Conservation (phyloP, 2,329 filamentous ascomycete genomes). For the Xylariaceae sp. region DNA sequence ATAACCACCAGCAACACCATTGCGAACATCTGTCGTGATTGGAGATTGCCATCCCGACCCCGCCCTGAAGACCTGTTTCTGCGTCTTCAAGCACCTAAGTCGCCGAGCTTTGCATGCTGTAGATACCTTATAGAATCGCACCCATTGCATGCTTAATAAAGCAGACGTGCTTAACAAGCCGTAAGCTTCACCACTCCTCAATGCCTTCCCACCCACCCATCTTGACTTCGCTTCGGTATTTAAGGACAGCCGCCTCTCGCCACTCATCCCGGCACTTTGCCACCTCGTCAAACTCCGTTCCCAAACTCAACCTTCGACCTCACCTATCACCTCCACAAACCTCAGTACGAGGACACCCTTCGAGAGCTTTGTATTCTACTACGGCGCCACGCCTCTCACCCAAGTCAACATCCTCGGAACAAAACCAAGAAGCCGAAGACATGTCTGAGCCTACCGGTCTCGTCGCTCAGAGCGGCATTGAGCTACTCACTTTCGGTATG, state of each 20-base stretch:
- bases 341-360: background rate
- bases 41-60: too few species aligned
- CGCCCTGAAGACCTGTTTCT: too few species aligned
- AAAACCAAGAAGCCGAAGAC: conserved; percentile 14
- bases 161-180: too few species aligned
- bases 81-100: too few species aligned
- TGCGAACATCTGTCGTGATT: too few species aligned
- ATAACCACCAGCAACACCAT: too few species aligned
- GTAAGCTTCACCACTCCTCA: too few species aligned
- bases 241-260: conserved; percentile 19
- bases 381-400: background rate
- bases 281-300: background rate
- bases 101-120: too few species aligned
- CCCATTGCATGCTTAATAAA: too few species aligned
- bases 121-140: too few species aligned
- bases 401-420: background rate
- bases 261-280: conserved; percentile 5
- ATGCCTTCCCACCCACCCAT: background rate
- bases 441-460: conserved; percentile 50
- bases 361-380: conserved; percentile 17
- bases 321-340: background rate
- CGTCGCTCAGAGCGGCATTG: conserved; percentile 60
- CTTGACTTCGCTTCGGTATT: conserved; percentile 14
- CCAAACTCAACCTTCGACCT: background rate
- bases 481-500: conserved; percentile 55